These are phyloP conservation scores for Entelexis paramagnoliae DNA, from an alignment of 1,139 yeast genomes.

Conservation along the genomic window DNA sequence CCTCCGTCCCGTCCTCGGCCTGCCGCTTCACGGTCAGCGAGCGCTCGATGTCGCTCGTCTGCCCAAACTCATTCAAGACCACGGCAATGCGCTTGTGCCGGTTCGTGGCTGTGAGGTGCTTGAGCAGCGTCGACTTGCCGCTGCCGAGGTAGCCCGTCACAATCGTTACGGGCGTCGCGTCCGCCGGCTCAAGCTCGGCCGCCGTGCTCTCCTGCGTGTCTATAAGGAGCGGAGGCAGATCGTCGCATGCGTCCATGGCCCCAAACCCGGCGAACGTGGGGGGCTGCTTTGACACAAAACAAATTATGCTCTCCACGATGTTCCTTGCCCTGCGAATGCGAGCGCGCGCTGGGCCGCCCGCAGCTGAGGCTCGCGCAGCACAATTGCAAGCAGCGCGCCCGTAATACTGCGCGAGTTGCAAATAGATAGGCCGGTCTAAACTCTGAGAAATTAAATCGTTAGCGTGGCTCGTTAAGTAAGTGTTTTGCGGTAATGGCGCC, in stretches of 20 bases:
- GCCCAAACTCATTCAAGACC: conserved; percentile 83
- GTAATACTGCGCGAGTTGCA: too few relatives aligned
- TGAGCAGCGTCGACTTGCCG: conserved; percentile 81
- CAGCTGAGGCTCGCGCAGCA: too few relatives aligned
- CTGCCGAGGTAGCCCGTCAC: conserved; percentile 93
- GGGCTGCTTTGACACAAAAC: too few relatives aligned
- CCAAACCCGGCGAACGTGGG: not conserved
- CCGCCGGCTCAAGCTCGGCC: conserved; percentile 41
- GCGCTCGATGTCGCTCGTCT: conserved; percentile 79
- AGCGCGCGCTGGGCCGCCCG: too few relatives aligned
- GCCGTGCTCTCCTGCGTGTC: conserved; percentile 24
- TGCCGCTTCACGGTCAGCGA: conserved; percentile 50
- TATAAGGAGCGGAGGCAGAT: conserved; percentile 25
- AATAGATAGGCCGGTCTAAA: too few relatives aligned
- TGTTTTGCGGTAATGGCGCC: too few relatives aligned
- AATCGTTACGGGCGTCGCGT: conserved; percentile 65
- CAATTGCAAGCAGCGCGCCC: too few relatives aligned
- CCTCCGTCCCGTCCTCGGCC: conserved; percentile 45
- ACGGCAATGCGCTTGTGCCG: conserved; percentile 64
- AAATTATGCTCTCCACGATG: too few relatives aligned
- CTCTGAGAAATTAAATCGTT: too few relatives aligned
- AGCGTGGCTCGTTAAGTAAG: too few relatives aligned
- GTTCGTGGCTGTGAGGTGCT: conserved; percentile 58
- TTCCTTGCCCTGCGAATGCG: not conserved
- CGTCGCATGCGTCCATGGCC: conserved; percentile 18